Evolutionary conservation across 768 basidiomycete genomes (phyloP), one percentile per base, ranked within the genome.

Genomic region (Leccinum longicurvipes): DNA sequence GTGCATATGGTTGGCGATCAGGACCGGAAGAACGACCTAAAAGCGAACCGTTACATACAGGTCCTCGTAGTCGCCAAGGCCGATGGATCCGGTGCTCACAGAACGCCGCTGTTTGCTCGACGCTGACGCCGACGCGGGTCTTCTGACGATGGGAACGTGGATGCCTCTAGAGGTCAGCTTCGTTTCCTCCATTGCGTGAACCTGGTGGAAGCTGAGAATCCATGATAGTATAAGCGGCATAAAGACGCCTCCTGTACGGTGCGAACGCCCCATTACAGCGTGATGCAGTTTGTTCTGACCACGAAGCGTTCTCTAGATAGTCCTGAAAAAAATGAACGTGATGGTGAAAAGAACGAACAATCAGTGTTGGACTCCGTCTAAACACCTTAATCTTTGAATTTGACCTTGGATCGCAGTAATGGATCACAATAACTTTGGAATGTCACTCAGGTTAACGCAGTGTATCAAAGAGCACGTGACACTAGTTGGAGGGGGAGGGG

Each of bases 11-110:
- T 63, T 44, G 63, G 55, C 27, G 11, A 44, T 31, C n/a, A 51
- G 14, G 4, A 44, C n/a, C 21, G 54, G 48, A 24, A 48, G 53
- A 46, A 47, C 34, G 11, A 31, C 53, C 27, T 10, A 32, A 52
- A 36, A 39, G 34, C 4, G 34, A 14, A 7, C 6, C 74, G 79
- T 70, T 66, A 88, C 87, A 86, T 73, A 36, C 34, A 36, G 34
- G 10, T 39, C 39, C 24, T 77, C 53, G 57, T 72, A 80, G 63
- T 88, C 81, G 3, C 86, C 85, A 28, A 89, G 68, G 2, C 85
- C 83, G 42, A 80, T 77, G 11, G 73, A 70, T 14, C 73, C 75
- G 4, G 69, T 68, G 42, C 25, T 58, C 14, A 55, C 54, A 24
- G 60, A 54, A 21, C 60, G 63, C 17, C 53, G 60, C 47, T 27